These are phyloP conservation scores for Globisporangium nunn DNA, from an alignment of 352 stramenopile genomes.

Conservation along the genomic window DNA sequence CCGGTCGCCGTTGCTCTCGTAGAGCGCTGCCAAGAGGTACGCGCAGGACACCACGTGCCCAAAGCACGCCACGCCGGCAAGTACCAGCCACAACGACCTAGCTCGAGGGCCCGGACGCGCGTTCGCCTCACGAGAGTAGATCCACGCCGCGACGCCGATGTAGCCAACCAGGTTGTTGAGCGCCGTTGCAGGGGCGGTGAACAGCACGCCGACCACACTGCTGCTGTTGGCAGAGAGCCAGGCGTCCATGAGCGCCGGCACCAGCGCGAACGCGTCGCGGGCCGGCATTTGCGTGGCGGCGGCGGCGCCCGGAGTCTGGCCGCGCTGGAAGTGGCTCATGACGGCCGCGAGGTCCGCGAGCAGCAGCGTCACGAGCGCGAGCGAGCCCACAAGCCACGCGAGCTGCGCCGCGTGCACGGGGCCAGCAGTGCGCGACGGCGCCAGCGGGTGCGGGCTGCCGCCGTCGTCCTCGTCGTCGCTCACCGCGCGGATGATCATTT, in stretches of 20 bases:
- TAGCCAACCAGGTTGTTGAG: constrained; percentile 48
- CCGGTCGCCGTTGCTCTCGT: constrained; percentile 61
- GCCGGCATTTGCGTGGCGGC: neutral
- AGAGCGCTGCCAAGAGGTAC: constrained; percentile 65
- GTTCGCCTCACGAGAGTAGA: constrained; percentile 37
- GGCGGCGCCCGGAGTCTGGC: constrained; percentile 1
- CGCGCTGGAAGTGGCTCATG: constrained; percentile 17
- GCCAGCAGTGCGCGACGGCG: neutral
- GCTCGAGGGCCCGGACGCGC: neutral
- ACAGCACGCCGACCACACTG: neutral
- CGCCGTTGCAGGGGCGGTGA: constrained; percentile 15
- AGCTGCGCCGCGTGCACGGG: constrained; percentile 17
- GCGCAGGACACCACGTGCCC: constrained; percentile 54
- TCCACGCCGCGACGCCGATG: constrained; percentile 39
- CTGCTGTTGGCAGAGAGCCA: neutral
- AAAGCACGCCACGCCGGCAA: constrained; percentile 29
- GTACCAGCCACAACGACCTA: constrained; percentile 3
- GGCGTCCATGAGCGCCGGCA: constrained; percentile 9
- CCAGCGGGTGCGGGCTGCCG: constrained; percentile 3
- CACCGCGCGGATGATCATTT: constrained; percentile 76
- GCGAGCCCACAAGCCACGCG: constrained; percentile 38
- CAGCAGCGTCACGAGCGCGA: constrained; percentile 37
- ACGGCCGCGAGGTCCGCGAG: constrained; percentile 55
- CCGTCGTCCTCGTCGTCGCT: constrained; percentile 48
- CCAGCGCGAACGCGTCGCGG: constrained; percentile 27